Evolutionary conservation across 345 rosid genomes (phyloP).

Genomic region (Theobroma cacao): DNA sequence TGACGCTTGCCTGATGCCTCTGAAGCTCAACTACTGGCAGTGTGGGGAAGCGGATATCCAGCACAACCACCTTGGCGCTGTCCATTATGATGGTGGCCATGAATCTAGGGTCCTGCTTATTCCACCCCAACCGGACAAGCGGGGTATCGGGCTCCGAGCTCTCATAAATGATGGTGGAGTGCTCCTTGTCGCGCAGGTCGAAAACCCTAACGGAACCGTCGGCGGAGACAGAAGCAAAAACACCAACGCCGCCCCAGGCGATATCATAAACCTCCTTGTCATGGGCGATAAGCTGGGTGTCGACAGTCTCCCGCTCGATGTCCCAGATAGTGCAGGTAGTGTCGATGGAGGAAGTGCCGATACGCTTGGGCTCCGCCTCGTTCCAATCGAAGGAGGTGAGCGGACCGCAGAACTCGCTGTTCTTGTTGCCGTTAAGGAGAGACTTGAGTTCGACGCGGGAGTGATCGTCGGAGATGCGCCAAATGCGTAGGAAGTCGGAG

Average conservation of each 20-base stretch:
- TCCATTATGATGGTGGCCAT: slow-evolving; percentile 98
- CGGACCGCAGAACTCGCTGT: slow-evolving; percentile 88
- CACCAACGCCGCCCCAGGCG: slow-evolving; percentile 82
- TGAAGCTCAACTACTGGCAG: slow-evolving; percentile 92
- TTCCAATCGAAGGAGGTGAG: slow-evolving; percentile 95
- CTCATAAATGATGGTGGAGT: slow-evolving; percentile 79
- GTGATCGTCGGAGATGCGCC: slow-evolving; percentile 74
- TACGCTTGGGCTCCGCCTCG: slow-evolving; percentile 88
- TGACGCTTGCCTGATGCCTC: slow-evolving; percentile 85
- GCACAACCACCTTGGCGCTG: slow-evolving; percentile 85
- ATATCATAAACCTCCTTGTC: slow-evolving; percentile 98
- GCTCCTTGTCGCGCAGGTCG: slow-evolving; percentile 77
- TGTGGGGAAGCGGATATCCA: slow-evolving; percentile 91
- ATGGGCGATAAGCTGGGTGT: slow-evolving; percentile 93
- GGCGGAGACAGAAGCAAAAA: slow-evolving; percentile 76
- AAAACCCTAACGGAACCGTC: slow-evolving; percentile 82
- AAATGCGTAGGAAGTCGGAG: slow-evolving; percentile 83
- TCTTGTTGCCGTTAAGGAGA: slow-evolving; percentile 84
- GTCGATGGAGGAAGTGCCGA: slow-evolving; percentile 88
- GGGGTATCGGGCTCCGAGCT: slow-evolving; percentile 95
- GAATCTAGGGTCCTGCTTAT: slow-evolving; percentile 96
- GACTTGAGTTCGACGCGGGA: slow-evolving; percentile 68
- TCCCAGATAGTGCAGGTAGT: slow-evolving; percentile 98
- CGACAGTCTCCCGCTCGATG: slow-evolving; percentile 82
- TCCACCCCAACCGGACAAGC: slow-evolving; percentile 88